A percentile compares a stretch with the other conserved stretches of the same genome.
Conservation (phyloP, 169 alveolate genomes). For the Plasmodium vivax region DNA sequence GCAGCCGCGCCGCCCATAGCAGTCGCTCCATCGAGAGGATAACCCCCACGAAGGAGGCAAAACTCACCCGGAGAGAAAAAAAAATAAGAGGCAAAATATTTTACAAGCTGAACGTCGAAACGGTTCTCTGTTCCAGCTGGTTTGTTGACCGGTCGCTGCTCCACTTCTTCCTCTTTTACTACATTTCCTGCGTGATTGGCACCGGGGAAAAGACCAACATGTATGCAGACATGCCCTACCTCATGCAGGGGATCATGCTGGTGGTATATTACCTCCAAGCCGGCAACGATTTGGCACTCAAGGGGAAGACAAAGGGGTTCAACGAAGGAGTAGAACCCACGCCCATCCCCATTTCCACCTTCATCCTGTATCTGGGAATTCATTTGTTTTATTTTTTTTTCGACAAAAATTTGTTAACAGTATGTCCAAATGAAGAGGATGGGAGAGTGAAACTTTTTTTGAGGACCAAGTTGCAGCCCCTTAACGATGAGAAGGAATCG, state of each 20-base stretch:
- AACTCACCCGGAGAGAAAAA: constrained; percentile 3
- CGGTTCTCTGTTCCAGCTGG: constrained; percentile 68
- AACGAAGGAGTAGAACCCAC: constrained; percentile 49
- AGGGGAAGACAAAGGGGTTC: constrained; percentile 18
- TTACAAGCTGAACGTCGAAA: constrained; percentile 70
- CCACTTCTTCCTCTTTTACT: constrained; percentile 64
- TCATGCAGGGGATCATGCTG: constrained; percentile 60
- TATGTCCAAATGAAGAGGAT: neutral
- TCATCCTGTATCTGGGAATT: constrained; percentile 43
- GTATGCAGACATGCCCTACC: constrained; percentile 52
- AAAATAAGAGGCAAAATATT: constrained; percentile 24
- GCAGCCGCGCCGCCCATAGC: neutral
- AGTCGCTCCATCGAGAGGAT: neutral
- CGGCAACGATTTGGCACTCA: constrained; percentile 68
- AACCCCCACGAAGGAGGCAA: neutral
- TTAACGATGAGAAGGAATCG: neutral
- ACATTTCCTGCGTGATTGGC: constrained; percentile 54
- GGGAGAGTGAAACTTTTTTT: constrained; percentile 26
- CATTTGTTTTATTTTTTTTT: constrained; percentile 71
- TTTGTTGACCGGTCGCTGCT: constrained; percentile 48
- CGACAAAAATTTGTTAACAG: constrained; percentile 12
- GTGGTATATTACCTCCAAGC: constrained; percentile 43
- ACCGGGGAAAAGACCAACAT: constrained; percentile 13
- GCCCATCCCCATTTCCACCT: constrained; percentile 45
- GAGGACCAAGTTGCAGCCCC: neutral